phyloP scores from a whole-genome alignment of 768 basidiomycete genomes.

The Gloeopeniophorella convolvens region DNA sequence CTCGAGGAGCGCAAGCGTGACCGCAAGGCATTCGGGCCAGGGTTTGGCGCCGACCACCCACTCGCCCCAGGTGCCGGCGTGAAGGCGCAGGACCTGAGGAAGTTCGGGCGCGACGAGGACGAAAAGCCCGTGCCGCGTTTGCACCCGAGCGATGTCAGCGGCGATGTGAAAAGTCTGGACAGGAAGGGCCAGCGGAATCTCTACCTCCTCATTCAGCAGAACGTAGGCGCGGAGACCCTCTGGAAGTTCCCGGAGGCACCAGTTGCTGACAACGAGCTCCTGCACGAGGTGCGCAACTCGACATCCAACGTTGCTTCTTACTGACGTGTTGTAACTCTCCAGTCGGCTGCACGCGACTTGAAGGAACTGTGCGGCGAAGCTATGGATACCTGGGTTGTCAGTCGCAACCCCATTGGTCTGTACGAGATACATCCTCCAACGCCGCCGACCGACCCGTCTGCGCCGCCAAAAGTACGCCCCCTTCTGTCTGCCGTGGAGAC shows the following conservation, averaged over 20 bases:
- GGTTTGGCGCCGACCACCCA: constrained; percentile 34
- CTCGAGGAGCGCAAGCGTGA: constrained; percentile 71
- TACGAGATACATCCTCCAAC: constrained; percentile 41
- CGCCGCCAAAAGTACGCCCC: constrained; percentile 16
- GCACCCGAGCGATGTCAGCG: constrained; percentile 51
- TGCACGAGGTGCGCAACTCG: constrained; percentile 61
- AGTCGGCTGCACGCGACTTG: constrained; percentile 75
- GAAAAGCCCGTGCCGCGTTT: constrained; percentile 57
- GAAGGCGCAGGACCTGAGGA: constrained; percentile 16
- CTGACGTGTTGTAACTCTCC: constrained; percentile 8
- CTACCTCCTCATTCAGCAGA: constrained; percentile 68
- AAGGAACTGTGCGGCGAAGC: constrained; percentile 63
- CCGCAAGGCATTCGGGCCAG: constrained; percentile 62
- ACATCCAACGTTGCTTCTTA: constrained; percentile 10
- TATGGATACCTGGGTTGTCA: constrained; percentile 95
- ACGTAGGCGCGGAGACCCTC: constrained; percentile 38
- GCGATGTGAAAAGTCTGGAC: constrained; percentile 71
- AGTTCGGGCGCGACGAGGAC: constrained; percentile 42
- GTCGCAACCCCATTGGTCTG: constrained; percentile 80
- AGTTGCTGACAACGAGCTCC: constrained; percentile 54
- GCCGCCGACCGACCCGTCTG: constrained; percentile 20
- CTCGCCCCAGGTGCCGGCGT: constrained; percentile 12
- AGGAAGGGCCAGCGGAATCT: constrained; percentile 79
- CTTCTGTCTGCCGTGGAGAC: neutral
- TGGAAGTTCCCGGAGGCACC: constrained; percentile 83